Evolutionary conservation across 1,139 yeast species (phyloP).

Genomic region (Hansenula anomala): DNA sequence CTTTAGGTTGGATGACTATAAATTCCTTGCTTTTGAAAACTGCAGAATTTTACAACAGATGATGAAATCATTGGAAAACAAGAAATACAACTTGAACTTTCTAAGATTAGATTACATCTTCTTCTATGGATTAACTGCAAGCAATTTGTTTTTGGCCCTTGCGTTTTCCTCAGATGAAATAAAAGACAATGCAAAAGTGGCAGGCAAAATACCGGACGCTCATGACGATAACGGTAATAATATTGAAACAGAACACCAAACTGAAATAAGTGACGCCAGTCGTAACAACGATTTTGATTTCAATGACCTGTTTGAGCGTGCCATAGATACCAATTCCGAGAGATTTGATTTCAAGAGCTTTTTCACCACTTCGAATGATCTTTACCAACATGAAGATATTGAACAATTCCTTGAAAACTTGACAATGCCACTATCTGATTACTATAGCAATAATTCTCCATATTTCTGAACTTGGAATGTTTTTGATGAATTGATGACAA

Average conservation of each 20-base stretch:
- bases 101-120: not conserved
- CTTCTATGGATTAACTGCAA: not conserved
- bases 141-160: not conserved
- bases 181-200: no score
- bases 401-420: not conserved
- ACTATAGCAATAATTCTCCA: no score
- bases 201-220: no score
- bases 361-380: not conserved
- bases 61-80: not conserved
- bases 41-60: not conserved
- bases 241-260: no score
- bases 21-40: no score
- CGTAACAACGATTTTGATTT: not conserved
- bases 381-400: not conserved
- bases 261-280: no score
- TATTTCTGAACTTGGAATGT: no score
- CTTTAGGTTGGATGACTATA: no score
- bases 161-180: not conserved
- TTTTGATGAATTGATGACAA: no score
- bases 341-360: conserved; percentile 1
- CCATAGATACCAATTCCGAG: not conserved
- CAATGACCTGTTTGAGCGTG: not conserved
- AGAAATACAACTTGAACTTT: not conserved
- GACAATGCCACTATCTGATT: no score
- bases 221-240: no score